A percentile compares a stretch with the other conserved stretches of the same genome.
phyloP scores from a whole-genome alignment of 306 rosid genomes.

The Rosa rugosa region DNA sequence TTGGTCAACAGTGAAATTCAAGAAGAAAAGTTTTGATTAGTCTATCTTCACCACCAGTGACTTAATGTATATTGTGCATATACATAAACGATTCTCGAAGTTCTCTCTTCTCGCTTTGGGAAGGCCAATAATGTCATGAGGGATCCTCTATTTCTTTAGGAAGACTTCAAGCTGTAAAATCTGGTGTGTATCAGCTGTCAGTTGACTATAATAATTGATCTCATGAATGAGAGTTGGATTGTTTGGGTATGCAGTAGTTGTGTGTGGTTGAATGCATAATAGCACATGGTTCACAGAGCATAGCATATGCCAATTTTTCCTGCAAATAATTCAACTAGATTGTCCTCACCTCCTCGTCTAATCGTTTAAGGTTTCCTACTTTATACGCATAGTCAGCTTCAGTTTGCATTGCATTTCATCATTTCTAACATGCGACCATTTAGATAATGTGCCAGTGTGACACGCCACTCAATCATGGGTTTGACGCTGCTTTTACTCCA shows the following conservation, averaged over 20 bases:
- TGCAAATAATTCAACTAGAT: background rate
- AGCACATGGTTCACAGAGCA: conserved; percentile 3
- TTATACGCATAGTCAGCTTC: background rate
- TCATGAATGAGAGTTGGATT: background rate
- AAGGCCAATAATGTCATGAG: no score
- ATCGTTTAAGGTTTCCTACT: background rate
- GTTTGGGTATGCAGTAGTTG: background rate
- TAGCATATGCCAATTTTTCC: background rate
- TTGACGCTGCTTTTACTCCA: background rate
- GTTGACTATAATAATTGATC: background rate
- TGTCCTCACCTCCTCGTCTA: background rate
- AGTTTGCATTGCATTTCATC: background rate
- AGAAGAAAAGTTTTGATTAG: background rate
- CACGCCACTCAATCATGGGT: background rate
- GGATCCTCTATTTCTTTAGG: no score
- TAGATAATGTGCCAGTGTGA: background rate
- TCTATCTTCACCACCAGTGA: background rate
- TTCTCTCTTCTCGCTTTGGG: background rate
- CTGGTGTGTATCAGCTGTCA: background rate
- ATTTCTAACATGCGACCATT: background rate
- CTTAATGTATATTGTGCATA: background rate
- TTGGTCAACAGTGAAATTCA: background rate
- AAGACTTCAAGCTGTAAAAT: background rate
- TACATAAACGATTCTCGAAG: background rate
- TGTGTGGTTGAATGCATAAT: background rate